Base-by-base conservation (phyloP, 352 stramenopile genomes). In the Phytopythium aichiense region DNA sequence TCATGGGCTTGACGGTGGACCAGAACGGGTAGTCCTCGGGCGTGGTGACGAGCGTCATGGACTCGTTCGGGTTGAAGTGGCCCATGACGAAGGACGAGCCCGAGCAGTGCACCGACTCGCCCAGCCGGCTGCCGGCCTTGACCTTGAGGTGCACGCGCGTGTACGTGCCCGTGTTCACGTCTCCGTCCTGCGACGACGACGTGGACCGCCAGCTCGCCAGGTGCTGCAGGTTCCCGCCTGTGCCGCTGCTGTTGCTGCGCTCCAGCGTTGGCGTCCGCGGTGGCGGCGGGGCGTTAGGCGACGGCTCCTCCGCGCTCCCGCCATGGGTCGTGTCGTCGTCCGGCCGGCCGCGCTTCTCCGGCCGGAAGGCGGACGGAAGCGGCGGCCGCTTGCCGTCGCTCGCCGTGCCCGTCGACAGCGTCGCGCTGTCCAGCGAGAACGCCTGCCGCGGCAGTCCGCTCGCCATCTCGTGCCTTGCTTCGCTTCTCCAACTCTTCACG, bases 21-120 rank as follows among this genome's bases (percentile, higher is more conserved):
- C 97, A 99, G 52, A 98, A 83, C 11, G 97, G 97, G 75, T 99
- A 99, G 6, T 88, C 79, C n/a, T 98, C 92, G 0, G 97, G 97
- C 30, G 91, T 98, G 2, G 97, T 99, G 25, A 98, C 90, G 61
- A 99, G 88, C 64, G 97, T 94, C 61, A 99, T 92, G 45, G 81
- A 90, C 57, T 94, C 83, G 65, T 78, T 94, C 63, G 84, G 84
- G 61, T 94, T 94, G 71, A 92, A 94, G 72, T 94, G 83, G 18
- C 86, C 86, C 86, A 94, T 94, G 16, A 88, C 76, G 64, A 93
- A 89, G 23, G 84, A 92, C 62, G 86, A 89, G 31, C 86, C 86
- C 2, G 79, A 90, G 63, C 78, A 89, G 61, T 92, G 84, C 60
- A 94, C 74, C 12, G 72, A 84, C 69, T 94, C 86, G 60, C 86